Evolutionary conservation across 192 early-diverging fungal species (phyloP).

Genomic region (Spinellus fusiger): DNA sequence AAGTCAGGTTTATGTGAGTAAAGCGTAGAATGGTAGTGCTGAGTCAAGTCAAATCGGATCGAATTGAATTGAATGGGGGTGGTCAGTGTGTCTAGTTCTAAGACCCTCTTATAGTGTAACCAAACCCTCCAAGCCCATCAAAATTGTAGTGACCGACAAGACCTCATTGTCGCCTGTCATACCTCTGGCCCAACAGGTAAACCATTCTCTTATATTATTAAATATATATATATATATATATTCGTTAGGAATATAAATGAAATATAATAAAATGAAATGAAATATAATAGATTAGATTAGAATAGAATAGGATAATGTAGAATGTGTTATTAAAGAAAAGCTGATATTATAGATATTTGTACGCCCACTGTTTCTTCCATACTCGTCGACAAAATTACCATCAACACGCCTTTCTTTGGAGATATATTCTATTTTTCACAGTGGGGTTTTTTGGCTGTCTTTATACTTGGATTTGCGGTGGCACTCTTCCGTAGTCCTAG

Average conservation of each 20-base stretch:
- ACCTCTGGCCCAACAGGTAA: constrained; percentile 43
- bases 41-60: neutral
- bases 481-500: constrained; percentile 30
- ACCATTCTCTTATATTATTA: neutral
- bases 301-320: too few species aligned
- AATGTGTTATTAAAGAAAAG: neutral
- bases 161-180: constrained; percentile 53
- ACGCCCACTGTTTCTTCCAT: constrained; percentile 51
- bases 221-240: neutral
- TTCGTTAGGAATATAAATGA: neutral
- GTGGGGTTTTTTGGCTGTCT: constrained; percentile 45
- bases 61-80: neutral
- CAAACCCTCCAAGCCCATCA: constrained; percentile 30
- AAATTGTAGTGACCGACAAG: constrained; percentile 41
- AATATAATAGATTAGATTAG: too few species aligned
- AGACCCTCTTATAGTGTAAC: constrained; percentile 46
- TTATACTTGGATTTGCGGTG: constrained; percentile 33
- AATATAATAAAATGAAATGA: neutral
- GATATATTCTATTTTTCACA: constrained; percentile 47
- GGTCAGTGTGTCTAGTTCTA: neutral
- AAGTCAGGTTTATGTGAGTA: constrained; percentile 52
- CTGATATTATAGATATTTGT: constrained; percentile 37
- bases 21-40: too few species aligned
- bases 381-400: constrained; percentile 36
- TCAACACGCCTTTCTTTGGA: constrained; percentile 49